phyloP scores from a whole-genome alignment of 106 monocot species.

The Phalaenopsis equestris region DNA sequence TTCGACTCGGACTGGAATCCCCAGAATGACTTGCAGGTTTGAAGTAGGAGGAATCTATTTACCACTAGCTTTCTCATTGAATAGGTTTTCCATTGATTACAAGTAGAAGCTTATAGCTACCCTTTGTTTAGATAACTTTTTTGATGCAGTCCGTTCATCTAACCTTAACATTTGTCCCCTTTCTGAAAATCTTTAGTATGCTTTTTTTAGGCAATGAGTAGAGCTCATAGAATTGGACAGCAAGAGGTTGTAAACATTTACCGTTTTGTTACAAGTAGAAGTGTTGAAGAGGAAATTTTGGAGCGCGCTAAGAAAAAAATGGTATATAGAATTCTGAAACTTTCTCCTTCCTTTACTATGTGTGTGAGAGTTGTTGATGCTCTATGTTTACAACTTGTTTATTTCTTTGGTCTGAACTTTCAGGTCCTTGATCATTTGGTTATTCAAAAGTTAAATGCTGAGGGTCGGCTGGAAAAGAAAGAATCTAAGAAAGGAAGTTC shows the following conservation, averaged over 20 bases:
- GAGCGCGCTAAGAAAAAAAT: conserved; percentile 99
- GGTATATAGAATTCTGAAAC: conserved; percentile 30
- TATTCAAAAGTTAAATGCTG: conserved; percentile 99
- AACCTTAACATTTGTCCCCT: neutral
- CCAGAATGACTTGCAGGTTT: conserved; percentile 98
- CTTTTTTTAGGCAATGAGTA: conserved; percentile 83
- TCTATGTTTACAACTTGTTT: neutral
- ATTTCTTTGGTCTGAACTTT: neutral
- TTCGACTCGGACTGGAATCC: conserved; percentile 99
- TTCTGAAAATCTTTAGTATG: neutral
- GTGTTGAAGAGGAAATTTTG: conserved; percentile 98
- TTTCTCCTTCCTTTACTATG: neutral
- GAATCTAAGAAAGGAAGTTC: conserved; percentile 89
- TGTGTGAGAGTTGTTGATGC: neutral
- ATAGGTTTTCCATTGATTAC: neutral
- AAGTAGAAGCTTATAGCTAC: neutral
- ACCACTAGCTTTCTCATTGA: neutral
- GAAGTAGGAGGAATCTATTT: conserved; percentile 6
- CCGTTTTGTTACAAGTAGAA: conserved; percentile 95
- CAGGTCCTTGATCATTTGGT: conserved; percentile 98
- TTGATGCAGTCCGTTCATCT: neutral
- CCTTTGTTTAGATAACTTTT: neutral
- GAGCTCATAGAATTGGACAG: conserved; percentile 97
- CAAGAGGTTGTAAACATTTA: conserved; percentile 98
- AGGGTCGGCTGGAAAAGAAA: conserved; percentile 97